Conservation (phyloP, 192 early-diverging fungal species). For the Backusella macrospora region DNA sequence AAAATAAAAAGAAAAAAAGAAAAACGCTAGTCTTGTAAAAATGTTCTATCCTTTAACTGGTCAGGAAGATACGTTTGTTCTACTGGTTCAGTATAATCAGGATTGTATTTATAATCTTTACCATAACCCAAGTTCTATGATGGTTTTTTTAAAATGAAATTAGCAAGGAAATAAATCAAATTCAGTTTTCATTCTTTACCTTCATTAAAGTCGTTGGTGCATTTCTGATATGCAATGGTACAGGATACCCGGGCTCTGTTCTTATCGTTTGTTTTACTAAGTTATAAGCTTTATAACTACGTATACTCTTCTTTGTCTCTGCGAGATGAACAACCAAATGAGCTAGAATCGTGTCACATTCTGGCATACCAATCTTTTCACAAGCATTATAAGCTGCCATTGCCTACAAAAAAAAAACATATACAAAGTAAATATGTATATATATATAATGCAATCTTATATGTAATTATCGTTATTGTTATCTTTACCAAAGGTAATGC, state of each 20-base stretch:
- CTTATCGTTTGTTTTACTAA: slow-evolving; percentile 63
- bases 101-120: slow-evolving; percentile 84
- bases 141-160: neutral
- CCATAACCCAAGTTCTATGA: slow-evolving; percentile 71
- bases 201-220: slow-evolving; percentile 83
- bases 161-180: neutral
- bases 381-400: slow-evolving; percentile 81
- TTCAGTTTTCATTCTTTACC: slow-evolving; percentile 25
- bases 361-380: slow-evolving; percentile 90
- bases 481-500: slow-evolving; percentile 69
- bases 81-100: slow-evolving; percentile 70
- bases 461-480: too few relatives aligned
- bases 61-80: slow-evolving; percentile 82
- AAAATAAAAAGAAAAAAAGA: neutral
- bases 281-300: slow-evolving; percentile 77
- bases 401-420: slow-evolving; percentile 42
- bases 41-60: slow-evolving; percentile 60
- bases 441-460: neutral
- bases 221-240: slow-evolving; percentile 84
- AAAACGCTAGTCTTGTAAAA: slow-evolving; percentile 46
- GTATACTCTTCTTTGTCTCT: slow-evolving; percentile 81
- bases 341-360: slow-evolving; percentile 85
- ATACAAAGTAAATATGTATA: neutral
- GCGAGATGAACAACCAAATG: slow-evolving; percentile 80
- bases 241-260: slow-evolving; percentile 69